A percentile compares a stretch with the other conserved stretches of the same genome.
Conservation (phyloP, 1,284 basidiomycete genomes). For the Cutaneotrichosporon sp. region DNA sequence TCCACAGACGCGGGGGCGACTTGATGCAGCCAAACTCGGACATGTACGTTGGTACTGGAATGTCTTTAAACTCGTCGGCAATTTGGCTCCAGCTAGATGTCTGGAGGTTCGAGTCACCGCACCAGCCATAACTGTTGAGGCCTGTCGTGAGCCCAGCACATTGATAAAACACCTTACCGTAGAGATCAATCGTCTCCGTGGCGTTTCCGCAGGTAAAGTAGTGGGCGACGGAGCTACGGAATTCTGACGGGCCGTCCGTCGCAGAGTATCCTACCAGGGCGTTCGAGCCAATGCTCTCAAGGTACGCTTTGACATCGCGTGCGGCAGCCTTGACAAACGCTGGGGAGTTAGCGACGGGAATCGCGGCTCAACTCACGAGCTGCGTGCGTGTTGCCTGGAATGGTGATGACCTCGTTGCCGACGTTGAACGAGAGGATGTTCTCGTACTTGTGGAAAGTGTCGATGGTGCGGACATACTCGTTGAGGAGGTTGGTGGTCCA, state of each 20-base stretch:
- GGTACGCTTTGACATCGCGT: slow-evolving; percentile 77
- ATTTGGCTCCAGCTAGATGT: slow-evolving; percentile 52
- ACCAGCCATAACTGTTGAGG: slow-evolving; percentile 59
- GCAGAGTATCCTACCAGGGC: slow-evolving; percentile 78
- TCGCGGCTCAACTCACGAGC: slow-evolving; percentile 47
- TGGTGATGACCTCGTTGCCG: slow-evolving; percentile 79
- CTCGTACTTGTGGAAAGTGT: slow-evolving; percentile 72
- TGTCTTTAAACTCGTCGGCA: slow-evolving; percentile 48
- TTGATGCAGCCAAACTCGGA: slow-evolving; percentile 80
- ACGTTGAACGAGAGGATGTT: slow-evolving; percentile 77
- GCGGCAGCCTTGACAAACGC: slow-evolving; percentile 86
- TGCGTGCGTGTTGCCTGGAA: slow-evolving; percentile 57
- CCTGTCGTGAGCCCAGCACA: slow-evolving; percentile 18
- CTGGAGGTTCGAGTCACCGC: slow-evolving; percentile 61
- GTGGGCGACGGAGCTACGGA: slow-evolving; percentile 65
- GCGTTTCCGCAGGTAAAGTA: slow-evolving; percentile 77
- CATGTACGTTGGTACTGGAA: slow-evolving; percentile 80
- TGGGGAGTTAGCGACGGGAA: slow-evolving; percentile 14
- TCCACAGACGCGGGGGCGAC: slow-evolving; percentile 65
- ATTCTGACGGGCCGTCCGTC: slow-evolving; percentile 66
- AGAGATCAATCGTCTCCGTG: slow-evolving; percentile 69
- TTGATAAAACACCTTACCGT: slow-evolving; percentile 66
- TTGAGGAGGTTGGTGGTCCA: slow-evolving; percentile 82
- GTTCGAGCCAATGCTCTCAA: slow-evolving; percentile 62
- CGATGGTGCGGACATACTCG: slow-evolving; percentile 70